These are phyloP conservation scores for Fusarium vanettenii DNA, from an alignment of 2,329 filamentous ascomycete genomes.

Conservation along the genomic window DNA sequence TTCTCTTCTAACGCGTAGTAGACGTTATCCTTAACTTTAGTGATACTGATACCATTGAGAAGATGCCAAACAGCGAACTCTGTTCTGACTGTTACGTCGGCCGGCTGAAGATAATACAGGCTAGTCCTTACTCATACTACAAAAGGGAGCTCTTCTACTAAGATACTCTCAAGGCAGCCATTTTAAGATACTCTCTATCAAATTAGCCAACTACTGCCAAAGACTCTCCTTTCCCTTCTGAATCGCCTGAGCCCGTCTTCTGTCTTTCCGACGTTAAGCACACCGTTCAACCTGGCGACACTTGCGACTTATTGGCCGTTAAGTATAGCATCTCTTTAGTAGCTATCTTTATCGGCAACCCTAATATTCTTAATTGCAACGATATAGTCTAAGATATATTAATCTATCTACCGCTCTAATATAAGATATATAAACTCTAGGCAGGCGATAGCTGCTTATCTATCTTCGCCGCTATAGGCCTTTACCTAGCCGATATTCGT, in stretches of 20 bases:
- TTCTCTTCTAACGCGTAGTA: not conserved
- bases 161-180: conserved; percentile 1
- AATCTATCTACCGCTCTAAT: conserved; percentile 26
- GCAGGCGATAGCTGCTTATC: not conserved
- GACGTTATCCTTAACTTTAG: not conserved
- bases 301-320: conserved; percentile 17
- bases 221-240: conserved; percentile 7
- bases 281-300: conserved; percentile 6
- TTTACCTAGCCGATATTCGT: not conserved
- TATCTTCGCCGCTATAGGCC: not conserved
- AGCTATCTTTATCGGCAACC: conserved; percentile 21
- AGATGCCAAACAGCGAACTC: not conserved
- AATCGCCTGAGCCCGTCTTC: not conserved
- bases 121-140: conserved; percentile 15
- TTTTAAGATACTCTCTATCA: not conserved
- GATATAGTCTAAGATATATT: not conserved
- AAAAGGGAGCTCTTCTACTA: conserved; percentile 2
- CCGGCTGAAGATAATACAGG: not conserved
- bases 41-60: not conserved
- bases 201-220: not conserved
- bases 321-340: conserved; percentile 28
- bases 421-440: conserved; percentile 1
- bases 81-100: not conserved
- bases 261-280: conserved; percentile 15
- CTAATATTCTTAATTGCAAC: conserved; percentile 13